Evolutionary conservation across 495 filamentous ascomycete species (phyloP).

Genomic region (Elasticomyces elasticus): DNA sequence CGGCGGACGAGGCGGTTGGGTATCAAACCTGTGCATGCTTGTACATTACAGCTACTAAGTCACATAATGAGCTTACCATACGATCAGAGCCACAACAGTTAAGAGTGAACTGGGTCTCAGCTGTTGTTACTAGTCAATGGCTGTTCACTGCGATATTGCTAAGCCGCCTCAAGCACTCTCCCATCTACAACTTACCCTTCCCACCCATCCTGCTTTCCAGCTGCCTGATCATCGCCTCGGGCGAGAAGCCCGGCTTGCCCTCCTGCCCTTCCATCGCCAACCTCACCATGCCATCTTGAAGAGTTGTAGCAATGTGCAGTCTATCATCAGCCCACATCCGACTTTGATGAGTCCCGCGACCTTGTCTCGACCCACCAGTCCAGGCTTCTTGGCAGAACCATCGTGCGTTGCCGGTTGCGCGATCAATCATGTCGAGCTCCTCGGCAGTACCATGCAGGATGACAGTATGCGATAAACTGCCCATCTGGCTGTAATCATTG

Average conservation of each 20-base stretch:
- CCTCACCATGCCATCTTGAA: conserved; percentile 24
- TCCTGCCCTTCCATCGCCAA: neutral
- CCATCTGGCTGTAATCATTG: conserved; percentile 41
- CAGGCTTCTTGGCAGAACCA: conserved; percentile 64
- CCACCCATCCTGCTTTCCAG: conserved; percentile 1
- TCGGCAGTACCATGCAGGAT: conserved; percentile 44
- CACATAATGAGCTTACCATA: too few relatives aligned
- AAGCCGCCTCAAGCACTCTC: too few relatives aligned
- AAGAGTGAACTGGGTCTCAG: too few relatives aligned
- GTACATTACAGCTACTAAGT: too few relatives aligned
- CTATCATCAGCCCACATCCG: conserved; percentile 49
- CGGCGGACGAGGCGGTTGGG: too few relatives aligned
- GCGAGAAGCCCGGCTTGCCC: conserved; percentile 10
- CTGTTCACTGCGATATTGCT: too few relatives aligned
- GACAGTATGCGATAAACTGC: conserved; percentile 52
- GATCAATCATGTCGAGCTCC: conserved; percentile 21
- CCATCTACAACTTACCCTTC: conserved; percentile 32
- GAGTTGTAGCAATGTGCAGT: conserved; percentile 20
- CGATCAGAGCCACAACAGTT: too few relatives aligned
- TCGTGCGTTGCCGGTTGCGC: conserved; percentile 36
- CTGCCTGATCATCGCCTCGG: conserved; percentile 4
- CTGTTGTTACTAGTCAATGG: too few relatives aligned
- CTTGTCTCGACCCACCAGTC: conserved; percentile 46
- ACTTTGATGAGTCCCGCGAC: conserved; percentile 50
- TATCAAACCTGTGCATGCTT: too few relatives aligned